phyloP scores from a whole-genome alignment of 2,329 filamentous ascomycete genomes.

The Aspergillus novoparasiticus region DNA sequence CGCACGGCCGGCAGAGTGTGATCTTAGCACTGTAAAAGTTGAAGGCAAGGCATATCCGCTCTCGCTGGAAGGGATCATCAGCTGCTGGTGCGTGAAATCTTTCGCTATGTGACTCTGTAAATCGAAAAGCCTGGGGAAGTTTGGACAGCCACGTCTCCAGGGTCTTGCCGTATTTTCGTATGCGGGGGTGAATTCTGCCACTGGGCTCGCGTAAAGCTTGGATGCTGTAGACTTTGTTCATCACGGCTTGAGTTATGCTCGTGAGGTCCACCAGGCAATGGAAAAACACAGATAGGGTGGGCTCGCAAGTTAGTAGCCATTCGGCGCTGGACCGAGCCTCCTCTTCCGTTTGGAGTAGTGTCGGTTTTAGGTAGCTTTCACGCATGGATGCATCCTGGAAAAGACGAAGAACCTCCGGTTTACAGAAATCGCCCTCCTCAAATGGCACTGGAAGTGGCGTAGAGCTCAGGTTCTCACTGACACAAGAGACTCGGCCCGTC shows the following conservation, averaged over 20 bases:
- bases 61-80: conserved; percentile 24
- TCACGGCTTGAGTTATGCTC: conserved; percentile 39
- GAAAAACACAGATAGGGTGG: conserved; percentile 41
- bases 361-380: conserved; percentile 27
- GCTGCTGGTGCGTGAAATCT: conserved; percentile 20
- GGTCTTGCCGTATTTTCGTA: conserved; percentile 33
- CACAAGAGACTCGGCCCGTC: conserved; percentile 44
- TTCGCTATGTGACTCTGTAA: conserved; percentile 30
- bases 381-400: conserved; percentile 26
- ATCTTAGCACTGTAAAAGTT: conserved; percentile 45
- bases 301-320: conserved; percentile 28
- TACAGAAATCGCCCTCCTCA: conserved; percentile 39
- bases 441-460: conserved; percentile 40
- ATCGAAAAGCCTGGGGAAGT: conserved; percentile 36
- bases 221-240: conserved; percentile 44
- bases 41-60: conserved; percentile 42
- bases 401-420: conserved; percentile 27
- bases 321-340: conserved; percentile 11
- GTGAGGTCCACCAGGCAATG: conserved; percentile 40
- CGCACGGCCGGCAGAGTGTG: conserved; percentile 45
- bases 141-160: conserved; percentile 41
- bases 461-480: conserved; percentile 42
- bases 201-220: conserved; percentile 35
- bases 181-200: conserved; percentile 34
- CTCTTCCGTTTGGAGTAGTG: conserved; percentile 29